phyloP scores from a whole-genome alignment of 257 asterid genomes.

The Thymus mandschuricus region DNA sequence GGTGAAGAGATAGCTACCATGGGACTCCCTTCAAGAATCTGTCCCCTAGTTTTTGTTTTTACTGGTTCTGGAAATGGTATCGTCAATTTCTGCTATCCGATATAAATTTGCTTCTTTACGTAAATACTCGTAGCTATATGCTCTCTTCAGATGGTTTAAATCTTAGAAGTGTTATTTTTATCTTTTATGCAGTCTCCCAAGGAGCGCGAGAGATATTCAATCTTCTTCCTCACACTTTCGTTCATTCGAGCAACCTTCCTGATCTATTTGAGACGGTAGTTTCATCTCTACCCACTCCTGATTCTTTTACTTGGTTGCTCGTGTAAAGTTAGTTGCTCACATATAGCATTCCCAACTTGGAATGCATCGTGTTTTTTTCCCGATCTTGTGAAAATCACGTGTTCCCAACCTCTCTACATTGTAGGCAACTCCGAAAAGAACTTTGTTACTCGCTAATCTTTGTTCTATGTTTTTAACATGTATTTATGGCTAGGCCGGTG shows the following conservation, averaged over 20 bases:
- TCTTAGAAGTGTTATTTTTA: neutral
- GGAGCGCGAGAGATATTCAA: conserved; percentile 94
- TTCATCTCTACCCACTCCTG: conserved; percentile 2
- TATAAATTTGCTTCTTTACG: neutral
- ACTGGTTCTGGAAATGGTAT: conserved; percentile 97
- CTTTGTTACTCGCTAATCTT: neutral
- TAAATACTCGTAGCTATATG: conserved; percentile 8
- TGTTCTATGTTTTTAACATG: neutral
- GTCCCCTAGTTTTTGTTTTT: conserved; percentile 88
- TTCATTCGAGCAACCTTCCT: conserved; percentile 75
- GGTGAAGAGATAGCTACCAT: conserved; percentile 95
- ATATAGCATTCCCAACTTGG: neutral
- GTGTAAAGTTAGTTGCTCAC: conserved; percentile 6
- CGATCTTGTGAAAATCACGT: neutral
- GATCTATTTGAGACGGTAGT: conserved; percentile 68
- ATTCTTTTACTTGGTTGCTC: conserved; percentile 5
- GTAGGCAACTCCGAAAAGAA: neutral
- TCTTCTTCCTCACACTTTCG: conserved; percentile 90
- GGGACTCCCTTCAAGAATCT: conserved; percentile 86
- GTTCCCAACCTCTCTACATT: neutral
- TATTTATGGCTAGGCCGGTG: conserved; percentile 51
- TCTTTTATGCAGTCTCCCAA: conserved; percentile 64
- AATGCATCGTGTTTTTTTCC: neutral
- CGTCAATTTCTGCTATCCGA: conserved; percentile 12
- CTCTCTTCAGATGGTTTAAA: neutral